Base-by-base conservation (phyloP, 106 monocot species). In the Narthecium ossifragum region DNA sequence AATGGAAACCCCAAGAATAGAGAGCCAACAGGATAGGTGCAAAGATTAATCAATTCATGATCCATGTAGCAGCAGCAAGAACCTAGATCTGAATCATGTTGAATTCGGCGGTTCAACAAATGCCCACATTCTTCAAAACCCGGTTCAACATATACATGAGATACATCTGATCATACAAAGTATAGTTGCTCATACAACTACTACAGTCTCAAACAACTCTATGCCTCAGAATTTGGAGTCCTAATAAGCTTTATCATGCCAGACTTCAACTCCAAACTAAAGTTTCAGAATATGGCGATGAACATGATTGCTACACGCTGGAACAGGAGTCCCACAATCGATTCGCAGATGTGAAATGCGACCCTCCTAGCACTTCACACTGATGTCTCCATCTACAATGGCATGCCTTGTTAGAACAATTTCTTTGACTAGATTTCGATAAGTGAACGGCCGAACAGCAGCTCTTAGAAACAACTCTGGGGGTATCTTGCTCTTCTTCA, bases 391-490 rank as follows among this genome's bases (percentile, higher is more conserved):
- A 65, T 98, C 96, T 41, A 98, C 24, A 67, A 98, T 79, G 10
- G 78, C 84, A 64, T 98, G 96, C 52, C 96, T 80, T 68, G 83
- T 67, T 29, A 98, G 59, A 47, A 91, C 96, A 60, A 98, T 91
- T 26, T 98, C 96, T 62, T 98, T 98, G 0, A 98, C 96, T 33
- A 98, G 81, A 80, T 91, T 98, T 37, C 91, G 56, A 55, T 91
- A 91, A 1, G 86, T 87, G 66, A 98, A 98, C 14, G 90, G 90
- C 46, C 91, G 69, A 34, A 98, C 96, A 0, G 90, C 84, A 4
- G 84, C 86, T 29, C 87, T 75, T 61, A 98, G 31, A 63, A 87
- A 88, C 55, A 75, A 43, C 63, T 80, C 79, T 1, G 90, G 81
- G 9, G 80, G 75, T 37, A 81, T 49, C 60, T 67, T 84, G 33